These are phyloP conservation scores for Calycina marina DNA, from an alignment of 2,329 filamentous ascomycete species.

Conservation along the genomic window DNA sequence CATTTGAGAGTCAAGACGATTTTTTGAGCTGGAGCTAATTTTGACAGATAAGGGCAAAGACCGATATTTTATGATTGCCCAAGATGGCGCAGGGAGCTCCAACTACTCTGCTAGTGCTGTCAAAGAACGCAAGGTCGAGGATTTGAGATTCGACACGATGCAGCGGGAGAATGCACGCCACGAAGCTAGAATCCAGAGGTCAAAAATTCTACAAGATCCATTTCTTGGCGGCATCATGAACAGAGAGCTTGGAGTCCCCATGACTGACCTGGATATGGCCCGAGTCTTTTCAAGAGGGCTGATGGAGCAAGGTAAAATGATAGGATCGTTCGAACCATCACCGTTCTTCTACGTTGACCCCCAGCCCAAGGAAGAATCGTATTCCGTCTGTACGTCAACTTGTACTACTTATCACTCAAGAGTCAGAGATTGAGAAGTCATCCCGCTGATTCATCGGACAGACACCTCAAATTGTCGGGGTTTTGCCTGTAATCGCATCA, in stretches of 20 bases:
- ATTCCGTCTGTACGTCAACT: no score
- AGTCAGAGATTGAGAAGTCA: no score
- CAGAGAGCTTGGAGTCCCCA: conserved; percentile 9
- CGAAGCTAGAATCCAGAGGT: conserved; percentile 12
- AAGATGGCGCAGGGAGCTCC: conserved; percentile 29
- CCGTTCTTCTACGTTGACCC: no score
- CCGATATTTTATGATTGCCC: conserved; percentile 59
- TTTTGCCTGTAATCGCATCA: no score
- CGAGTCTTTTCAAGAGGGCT: conserved; percentile 9
- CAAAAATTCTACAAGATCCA: conserved; percentile 8
- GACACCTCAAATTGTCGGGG: no score
- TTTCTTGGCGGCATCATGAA: conserved; percentile 12
- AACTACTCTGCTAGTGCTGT: conserved; percentile 44
- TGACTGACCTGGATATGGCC: conserved; percentile 4
- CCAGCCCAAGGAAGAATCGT: no score
- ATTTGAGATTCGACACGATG: conserved; percentile 21
- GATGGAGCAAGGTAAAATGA: conserved; percentile 4
- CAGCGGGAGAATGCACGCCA: conserved; percentile 2
- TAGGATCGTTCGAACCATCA: no score
- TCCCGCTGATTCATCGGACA: no score
- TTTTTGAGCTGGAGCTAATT: no score
- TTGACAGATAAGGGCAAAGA: conserved; percentile 41
- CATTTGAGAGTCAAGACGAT: no score
- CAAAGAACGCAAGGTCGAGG: conserved; percentile 36
- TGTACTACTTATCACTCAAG: no score